Base-by-base conservation (phyloP, 495 filamentous ascomycete species). In the Aspergillus olivimuriae region DNA sequence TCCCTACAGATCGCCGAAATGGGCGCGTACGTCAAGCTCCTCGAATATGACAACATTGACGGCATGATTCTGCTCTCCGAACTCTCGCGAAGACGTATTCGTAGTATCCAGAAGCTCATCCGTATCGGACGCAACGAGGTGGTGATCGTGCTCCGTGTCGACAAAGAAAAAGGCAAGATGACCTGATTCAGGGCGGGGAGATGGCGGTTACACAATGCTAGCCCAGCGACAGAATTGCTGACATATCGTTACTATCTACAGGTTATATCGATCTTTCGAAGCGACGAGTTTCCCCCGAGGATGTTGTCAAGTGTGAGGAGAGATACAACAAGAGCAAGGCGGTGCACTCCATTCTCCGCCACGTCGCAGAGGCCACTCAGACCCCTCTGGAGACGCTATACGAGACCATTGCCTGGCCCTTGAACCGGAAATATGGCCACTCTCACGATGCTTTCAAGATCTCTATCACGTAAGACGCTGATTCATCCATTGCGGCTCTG, bases 281-380 rank as follows among this genome's bases (percentile, higher is more conserved):
- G 76, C 90, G 92, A 50, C 82, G 92, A 68, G 92, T 98, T 22
- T 95, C 89, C 3, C 86, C 94, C 24, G 92, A 98, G 62, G 92
- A 98, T 74, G 91, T 97, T 34, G 72, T 94, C 41, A 95, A 95
- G 71, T 97, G 94, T 65, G 92, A 98, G 61, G 92, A 98, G 70
- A 80, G 92, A 28, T 98, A 95, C 74, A 98, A 98, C 78, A 98
- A 98, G 80, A 87, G 85, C 74, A 98, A 98, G 74, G 90, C 95
- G 72, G 92, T 97, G 39, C 91, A 97, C 69, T 91, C 86, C 3
- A 97, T 98, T 63, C 86, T 97, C 82, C 81, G 92, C 50, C 92
- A 98, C 61, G 92, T 97, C 34, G 91, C 92, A 40, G 92, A 98
- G 75, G 96, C 94, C 68, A 94, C 89, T 21, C 81, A 83, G 61